These are phyloP conservation scores for Carex scoparia DNA, from an alignment of 176 grass and related monocot genomes.

Conservation along the genomic window DNA sequence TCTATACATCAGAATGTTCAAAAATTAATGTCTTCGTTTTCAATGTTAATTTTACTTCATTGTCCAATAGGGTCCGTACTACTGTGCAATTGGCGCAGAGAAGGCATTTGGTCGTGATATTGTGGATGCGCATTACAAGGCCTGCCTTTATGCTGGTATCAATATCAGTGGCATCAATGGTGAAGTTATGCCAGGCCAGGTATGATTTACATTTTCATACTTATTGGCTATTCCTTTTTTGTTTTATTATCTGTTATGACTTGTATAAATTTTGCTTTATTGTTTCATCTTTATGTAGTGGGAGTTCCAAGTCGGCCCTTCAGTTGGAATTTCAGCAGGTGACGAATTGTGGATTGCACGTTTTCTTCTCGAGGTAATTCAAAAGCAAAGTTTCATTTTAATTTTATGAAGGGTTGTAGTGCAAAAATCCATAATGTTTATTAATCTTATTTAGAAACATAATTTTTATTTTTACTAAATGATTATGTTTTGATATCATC, in stretches of 20 bases:
- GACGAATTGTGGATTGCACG: conserved; percentile 70
- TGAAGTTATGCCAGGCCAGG: conserved; percentile 89
- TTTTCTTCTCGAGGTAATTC: conserved; percentile 73
- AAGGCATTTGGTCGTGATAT: conserved; percentile 74
- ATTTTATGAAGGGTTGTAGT: background rate
- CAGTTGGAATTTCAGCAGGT: conserved; percentile 49
- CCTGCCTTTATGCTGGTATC: conserved; percentile 77
- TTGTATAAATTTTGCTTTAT: background rate
- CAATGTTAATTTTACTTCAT: background rate
- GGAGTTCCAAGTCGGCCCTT: conserved; percentile 86
- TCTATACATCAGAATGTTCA: background rate
- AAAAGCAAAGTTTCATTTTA: background rate
- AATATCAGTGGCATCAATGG: conserved; percentile 72
- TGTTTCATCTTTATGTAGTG: conserved; percentile 32
- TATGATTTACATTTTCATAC: background rate
- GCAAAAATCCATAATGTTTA: background rate
- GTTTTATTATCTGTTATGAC: background rate
- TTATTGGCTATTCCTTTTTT: background rate
- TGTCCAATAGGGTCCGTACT: conserved; percentile 62
- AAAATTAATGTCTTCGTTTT: background rate
- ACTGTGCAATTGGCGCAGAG: conserved; percentile 57
- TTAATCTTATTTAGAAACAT: background rate
- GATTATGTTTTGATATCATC: background rate
- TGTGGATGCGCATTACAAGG: conserved; percentile 73
- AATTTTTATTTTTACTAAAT: conserved; percentile 5